Percentiles rank a stretch among this genome's conserved stretches.
Conservation (phyloP, 83 land plant genomes). For the Diphasiastrum complanatum region DNA sequence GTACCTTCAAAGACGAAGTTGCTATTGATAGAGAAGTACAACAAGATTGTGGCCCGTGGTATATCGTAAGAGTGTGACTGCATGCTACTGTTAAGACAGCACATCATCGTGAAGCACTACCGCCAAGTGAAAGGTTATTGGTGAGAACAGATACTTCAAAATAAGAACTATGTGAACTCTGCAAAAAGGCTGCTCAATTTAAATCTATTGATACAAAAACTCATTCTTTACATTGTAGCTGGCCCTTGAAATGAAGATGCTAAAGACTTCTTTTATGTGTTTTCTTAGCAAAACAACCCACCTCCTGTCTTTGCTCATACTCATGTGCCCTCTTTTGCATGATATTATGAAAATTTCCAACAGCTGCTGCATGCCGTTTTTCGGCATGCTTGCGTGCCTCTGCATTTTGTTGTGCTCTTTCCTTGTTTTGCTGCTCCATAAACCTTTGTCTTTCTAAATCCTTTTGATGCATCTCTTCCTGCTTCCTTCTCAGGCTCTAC, state of each 20-base stretch:
- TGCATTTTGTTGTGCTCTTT: constrained; percentile 6
- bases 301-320: constrained; percentile 22
- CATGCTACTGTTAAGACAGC: too few relatives aligned
- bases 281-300: constrained; percentile 6
- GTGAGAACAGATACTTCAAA: too few relatives aligned
- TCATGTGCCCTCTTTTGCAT: constrained; percentile 18
- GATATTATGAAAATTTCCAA: constrained; percentile 18
- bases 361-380: constrained; percentile 13
- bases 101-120: too few relatives aligned
- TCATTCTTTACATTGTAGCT: background rate
- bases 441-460: constrained; percentile 17
- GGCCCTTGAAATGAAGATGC: background rate
- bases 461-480: constrained; percentile 21
- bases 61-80: too few relatives aligned
- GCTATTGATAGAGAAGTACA: too few relatives aligned
- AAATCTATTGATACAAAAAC: too few relatives aligned
- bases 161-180: too few relatives aligned
- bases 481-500: constrained; percentile 18
- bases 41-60: too few relatives aligned
- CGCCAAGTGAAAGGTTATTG: too few relatives aligned
- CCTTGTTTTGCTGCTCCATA: constrained; percentile 21
- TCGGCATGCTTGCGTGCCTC: constrained; percentile 27
- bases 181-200: too few relatives aligned
- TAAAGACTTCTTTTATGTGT: too few relatives aligned
- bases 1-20: too few relatives aligned